Base-by-base conservation (phyloP, 2,329 filamentous ascomycete species). In the Penicillium glabrum region DNA sequence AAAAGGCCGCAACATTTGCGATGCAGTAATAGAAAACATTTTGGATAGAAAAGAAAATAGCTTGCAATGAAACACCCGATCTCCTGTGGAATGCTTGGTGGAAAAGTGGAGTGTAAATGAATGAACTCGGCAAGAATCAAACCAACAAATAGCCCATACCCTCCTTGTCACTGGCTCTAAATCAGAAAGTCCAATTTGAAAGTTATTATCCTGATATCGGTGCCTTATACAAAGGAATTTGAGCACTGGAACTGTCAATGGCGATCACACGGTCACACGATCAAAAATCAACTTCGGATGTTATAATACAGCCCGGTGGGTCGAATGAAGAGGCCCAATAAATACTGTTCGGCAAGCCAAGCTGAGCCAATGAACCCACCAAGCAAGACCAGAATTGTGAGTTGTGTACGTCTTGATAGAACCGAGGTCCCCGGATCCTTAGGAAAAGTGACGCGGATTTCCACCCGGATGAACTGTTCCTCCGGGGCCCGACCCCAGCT, bases 21-120 rank as follows among this genome's bases (percentile, higher is more conserved):
- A 35, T 45, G 46, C 54, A 24, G 46, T 46, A 48, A 49, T 41
- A 41, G 54, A 48, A 45, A 65, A 44, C 64, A 66, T 66, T 51
- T 51, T 60, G 53, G 53, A 26, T 46, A 59, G 53, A 31, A 44
- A 51, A 16, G 49, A 46, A 59, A 46, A 58, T 9, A 9, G 47
- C 21, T 58, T 37, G 47, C 45, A 46, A 45, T 29, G 26, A 24
- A 50, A 43, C 26, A 44, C 21, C 19, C 16, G 37, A 27, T 50
- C 10, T 5, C 26, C 21, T 27, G 8, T 16, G 47, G 41, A 27
- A 24, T 24, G 19, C 19, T 23, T 11, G 39, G 10, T 21, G 39
- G 37, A 46, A 37, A 41, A 35, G 11, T 33, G 27, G 43, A 45
- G 3, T 27, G 19, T 13, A 56, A 56, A 58, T 23, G 49, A 55